phyloP scores from a whole-genome alignment of 306 rosid genomes.

The Citrullus colocynthis region DNA sequence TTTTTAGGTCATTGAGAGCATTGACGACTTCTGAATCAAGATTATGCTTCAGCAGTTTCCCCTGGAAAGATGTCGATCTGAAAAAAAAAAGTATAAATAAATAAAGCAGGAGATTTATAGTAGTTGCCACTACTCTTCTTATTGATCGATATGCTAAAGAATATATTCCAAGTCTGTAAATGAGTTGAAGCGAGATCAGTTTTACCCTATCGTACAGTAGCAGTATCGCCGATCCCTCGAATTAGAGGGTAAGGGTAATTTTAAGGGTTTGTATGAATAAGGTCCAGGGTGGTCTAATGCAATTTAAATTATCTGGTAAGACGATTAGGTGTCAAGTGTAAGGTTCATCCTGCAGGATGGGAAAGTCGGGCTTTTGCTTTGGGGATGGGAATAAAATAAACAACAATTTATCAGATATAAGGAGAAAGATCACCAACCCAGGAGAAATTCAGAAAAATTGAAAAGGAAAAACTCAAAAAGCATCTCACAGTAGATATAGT shows the following conservation, averaged over 20 bases:
- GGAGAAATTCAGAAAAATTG: background rate
- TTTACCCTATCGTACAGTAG: background rate
- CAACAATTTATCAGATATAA: background rate
- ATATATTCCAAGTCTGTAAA: background rate
- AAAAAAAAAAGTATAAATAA: background rate
- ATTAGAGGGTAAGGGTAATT: background rate
- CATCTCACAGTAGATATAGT: background rate
- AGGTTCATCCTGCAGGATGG: background rate
- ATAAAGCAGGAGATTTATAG: conserved; percentile 1
- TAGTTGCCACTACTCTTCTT: background rate
- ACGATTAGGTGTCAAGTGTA: background rate
- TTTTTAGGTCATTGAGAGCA: conserved; percentile 66
- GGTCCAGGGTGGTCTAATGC: background rate
- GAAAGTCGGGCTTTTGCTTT: background rate
- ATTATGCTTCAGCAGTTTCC: conserved; percentile 73
- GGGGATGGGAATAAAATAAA: background rate
- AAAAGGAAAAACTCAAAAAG: background rate
- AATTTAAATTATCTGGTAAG: background rate
- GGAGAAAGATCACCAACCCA: background rate
- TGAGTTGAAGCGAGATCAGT: background rate
- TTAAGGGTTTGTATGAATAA: background rate
- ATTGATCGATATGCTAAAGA: background rate
- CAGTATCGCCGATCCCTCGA: background rate
- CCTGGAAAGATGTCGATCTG: conserved; percentile 76
- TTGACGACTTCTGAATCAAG: conserved; percentile 79